Percentiles rank a stretch among this genome's conserved stretches.
Evolutionary conservation across 108 stramenopile species (phyloP).

Genomic region (Nitzschia putrida): DNA sequence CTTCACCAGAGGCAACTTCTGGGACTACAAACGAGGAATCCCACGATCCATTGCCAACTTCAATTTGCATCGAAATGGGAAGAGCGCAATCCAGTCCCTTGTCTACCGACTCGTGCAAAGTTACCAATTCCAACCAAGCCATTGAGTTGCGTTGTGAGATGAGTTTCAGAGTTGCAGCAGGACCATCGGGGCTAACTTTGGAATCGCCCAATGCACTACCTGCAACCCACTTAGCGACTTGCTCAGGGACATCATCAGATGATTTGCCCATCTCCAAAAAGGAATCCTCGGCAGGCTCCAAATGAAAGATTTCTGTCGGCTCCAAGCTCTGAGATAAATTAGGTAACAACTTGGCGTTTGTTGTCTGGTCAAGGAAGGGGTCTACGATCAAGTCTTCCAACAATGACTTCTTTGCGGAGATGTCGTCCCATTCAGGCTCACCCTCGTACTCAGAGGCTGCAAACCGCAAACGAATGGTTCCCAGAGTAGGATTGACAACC

Average conservation of each 20-base stretch:
- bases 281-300: slow-evolving; percentile 65
- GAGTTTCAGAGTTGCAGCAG: slow-evolving; percentile 31
- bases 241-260: slow-evolving; percentile 51
- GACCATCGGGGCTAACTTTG: slow-evolving; percentile 6
- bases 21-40: slow-evolving; percentile 72
- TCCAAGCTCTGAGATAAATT: slow-evolving; percentile 15
- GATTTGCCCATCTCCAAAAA: slow-evolving; percentile 68
- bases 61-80: slow-evolving; percentile 67
- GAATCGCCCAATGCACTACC: slow-evolving; percentile 27
- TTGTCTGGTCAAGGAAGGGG: slow-evolving; percentile 43
- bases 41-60: slow-evolving; percentile 83
- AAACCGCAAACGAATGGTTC: slow-evolving; percentile 61
- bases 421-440: slow-evolving; percentile 44
- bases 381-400: slow-evolving; percentile 60
- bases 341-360: slow-evolving; percentile 35
- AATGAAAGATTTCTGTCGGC: slow-evolving; percentile 45
- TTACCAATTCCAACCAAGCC: slow-evolving; percentile 68
- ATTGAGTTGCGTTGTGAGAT: slow-evolving; percentile 50
- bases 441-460: slow-evolving; percentile 45
- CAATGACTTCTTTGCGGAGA: slow-evolving; percentile 18
- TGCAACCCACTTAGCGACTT: slow-evolving; percentile 61
- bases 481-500: slow-evolving; percentile 79
- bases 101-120: slow-evolving; percentile 11
- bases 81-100: slow-evolving; percentile 33
- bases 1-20: slow-evolving; percentile 1